Percentiles rank a stretch among this genome's conserved stretches.
Evolutionary conservation across 768 basidiomycete genomes (phyloP).

Genomic region (Suillus occidentalis): DNA sequence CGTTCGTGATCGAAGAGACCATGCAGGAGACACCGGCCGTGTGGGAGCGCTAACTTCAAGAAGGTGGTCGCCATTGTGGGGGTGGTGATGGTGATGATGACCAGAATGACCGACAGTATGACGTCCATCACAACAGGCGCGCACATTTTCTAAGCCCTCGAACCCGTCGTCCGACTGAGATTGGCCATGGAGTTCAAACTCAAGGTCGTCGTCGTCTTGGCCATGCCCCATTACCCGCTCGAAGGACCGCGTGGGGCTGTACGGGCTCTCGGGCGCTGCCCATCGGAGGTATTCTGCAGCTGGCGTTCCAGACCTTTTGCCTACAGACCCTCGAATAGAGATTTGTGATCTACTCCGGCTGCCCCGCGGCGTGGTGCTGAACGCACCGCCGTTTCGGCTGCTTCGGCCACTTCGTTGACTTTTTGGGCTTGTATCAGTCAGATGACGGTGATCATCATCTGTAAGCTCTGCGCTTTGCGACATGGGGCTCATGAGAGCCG

Average conservation of each 20-base stretch:
- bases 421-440: constrained; percentile 58
- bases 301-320: constrained; percentile 88
- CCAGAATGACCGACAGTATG: constrained; percentile 77
- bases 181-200: constrained; percentile 83
- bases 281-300: constrained; percentile 89
- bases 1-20: constrained; percentile 81
- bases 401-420: constrained; percentile 74
- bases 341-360: constrained; percentile 79
- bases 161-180: constrained; percentile 74
- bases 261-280: constrained; percentile 72
- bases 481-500: constrained; percentile 49
- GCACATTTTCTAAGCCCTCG: constrained; percentile 93
- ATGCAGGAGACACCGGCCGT: constrained; percentile 77
- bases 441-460: constrained; percentile 53
- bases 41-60: constrained; percentile 48
- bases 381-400: constrained; percentile 56
- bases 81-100: constrained; percentile 59
- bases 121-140: constrained; percentile 85
- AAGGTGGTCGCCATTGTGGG: constrained; percentile 47
- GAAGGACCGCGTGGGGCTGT: constrained; percentile 72
- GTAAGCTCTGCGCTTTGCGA: constrained; percentile 43
- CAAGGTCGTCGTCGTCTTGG: constrained; percentile 63
- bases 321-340: constrained; percentile 66
- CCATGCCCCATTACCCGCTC: constrained; percentile 45
- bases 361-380: constrained; percentile 77